Percentiles rank a stretch among this genome's conserved stretches.
Conservation (phyloP, 768 basidiomycete species). For the Hygrophorus pudorinus region DNA sequence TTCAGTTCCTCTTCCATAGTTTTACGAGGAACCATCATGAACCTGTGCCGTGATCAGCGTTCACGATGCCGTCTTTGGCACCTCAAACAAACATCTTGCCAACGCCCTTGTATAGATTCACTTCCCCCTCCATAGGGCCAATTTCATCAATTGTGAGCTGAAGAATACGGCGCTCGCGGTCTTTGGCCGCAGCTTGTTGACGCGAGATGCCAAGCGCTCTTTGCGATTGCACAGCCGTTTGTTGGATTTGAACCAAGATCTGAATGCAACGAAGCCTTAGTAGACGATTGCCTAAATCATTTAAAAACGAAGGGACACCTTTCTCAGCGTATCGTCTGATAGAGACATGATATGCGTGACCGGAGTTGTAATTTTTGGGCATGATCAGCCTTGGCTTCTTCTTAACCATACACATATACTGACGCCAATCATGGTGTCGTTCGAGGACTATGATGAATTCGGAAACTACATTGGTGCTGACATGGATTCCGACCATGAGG, state of each 20-base stretch:
- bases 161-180: conserved; percentile 81
- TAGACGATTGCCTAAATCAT: too few species aligned
- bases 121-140: conserved; percentile 52
- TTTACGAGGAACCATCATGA: conserved; percentile 75
- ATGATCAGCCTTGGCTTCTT: background rate
- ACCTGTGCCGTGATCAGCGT: conserved; percentile 40
- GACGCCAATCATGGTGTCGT: conserved; percentile 28
- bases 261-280: conserved; percentile 19
- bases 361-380: conserved; percentile 18
- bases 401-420: background rate
- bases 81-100: conserved; percentile 76
- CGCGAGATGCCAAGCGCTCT: conserved; percentile 60
- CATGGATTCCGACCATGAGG: conserved; percentile 81
- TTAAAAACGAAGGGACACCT: conserved; percentile 31
- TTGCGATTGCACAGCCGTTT: conserved; percentile 81
- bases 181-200: conserved; percentile 73
- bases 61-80: background rate
- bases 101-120: conserved; percentile 87
- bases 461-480: conserved; percentile 98
- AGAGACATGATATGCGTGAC: conserved; percentile 32
- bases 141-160: conserved; percentile 87
- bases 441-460: conserved; percentile 89
- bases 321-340: conserved; percentile 75
- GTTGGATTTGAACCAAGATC: conserved; percentile 91
- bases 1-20: conserved; percentile 73